A percentile compares a stretch with the other conserved stretches of the same genome.
Conservation (phyloP, 1,139 yeast genomes). For the Saccharomyces hybrid region DNA sequence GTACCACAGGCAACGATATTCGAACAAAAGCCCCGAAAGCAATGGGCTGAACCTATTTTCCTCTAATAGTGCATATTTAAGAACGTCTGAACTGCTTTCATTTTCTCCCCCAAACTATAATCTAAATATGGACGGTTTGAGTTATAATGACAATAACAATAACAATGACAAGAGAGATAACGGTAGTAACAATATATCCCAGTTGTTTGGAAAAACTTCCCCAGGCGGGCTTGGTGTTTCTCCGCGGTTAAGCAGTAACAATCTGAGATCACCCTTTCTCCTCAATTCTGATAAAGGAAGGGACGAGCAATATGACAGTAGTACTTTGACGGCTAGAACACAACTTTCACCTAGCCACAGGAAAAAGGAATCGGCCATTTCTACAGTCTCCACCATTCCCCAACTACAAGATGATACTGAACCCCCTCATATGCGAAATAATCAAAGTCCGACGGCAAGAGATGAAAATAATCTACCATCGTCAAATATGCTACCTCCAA, state of each 20-base stretch:
- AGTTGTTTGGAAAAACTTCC: background rate
- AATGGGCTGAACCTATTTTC: slow-evolving; percentile 2
- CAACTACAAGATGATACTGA: slow-evolving; percentile 13
- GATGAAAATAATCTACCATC: slow-evolving; percentile 13
- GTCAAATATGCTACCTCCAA: slow-evolving; percentile 21
- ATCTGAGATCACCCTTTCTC: slow-evolving; percentile 30
- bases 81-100: background rate
- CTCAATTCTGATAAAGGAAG: slow-evolving; percentile 20
- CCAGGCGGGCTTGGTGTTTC: background rate
- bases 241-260: background rate
- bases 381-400: slow-evolving; percentile 17
- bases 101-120: background rate
- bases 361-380: slow-evolving; percentile 13
- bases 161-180: background rate
- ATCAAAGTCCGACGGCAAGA: slow-evolving; percentile 1
- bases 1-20: slow-evolving; percentile 2
- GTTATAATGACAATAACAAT: background rate
- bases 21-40: slow-evolving; percentile 3
- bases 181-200: background rate
- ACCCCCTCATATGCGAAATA: slow-evolving; percentile 8
- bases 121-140: background rate
- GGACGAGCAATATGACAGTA: slow-evolving; percentile 5
- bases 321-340: background rate
- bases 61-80: slow-evolving; percentile 1
- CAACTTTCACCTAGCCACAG: slow-evolving; percentile 5